These are phyloP conservation scores for Salicornia ramosissima DNA, from an alignment of 148 eudicot genomes.

Conservation along the genomic window DNA sequence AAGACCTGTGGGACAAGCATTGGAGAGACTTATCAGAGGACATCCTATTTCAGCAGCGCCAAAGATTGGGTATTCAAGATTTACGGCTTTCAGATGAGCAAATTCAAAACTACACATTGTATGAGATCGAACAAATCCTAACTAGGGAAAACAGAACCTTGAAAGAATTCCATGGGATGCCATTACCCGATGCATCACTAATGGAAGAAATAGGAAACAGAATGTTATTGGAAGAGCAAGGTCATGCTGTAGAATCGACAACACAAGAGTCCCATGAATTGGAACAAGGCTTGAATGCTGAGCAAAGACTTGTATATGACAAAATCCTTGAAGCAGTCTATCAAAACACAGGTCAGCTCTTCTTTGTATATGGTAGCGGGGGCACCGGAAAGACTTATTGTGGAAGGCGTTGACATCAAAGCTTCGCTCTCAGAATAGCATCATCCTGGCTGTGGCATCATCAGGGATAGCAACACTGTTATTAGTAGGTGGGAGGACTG, in stretches of 20 bases:
- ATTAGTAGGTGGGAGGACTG: background rate
- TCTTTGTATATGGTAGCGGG: background rate
- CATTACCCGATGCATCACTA: background rate
- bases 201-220: background rate
- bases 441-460: slow-evolving; percentile 10
- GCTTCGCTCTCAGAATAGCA: background rate
- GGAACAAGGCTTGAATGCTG: background rate
- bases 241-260: background rate
- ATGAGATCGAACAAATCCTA: background rate
- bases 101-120: background rate
- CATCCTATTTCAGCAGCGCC: background rate
- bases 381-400: slow-evolving; percentile 8
- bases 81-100: background rate
- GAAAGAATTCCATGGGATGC: background rate
- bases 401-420: background rate
- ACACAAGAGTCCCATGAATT: background rate
- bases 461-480: slow-evolving; percentile 1
- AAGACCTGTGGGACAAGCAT: background rate
- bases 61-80: background rate
- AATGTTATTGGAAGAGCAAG: slow-evolving; percentile 6
- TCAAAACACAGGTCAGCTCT: background rate
- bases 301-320: background rate
- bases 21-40: background rate
- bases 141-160: background rate
- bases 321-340: background rate